Evolutionary conservation across 129 eudicot species (phyloP), one percentile per base, ranked within the genome.

Genomic region (Chrysanthemum seticuspe): DNA sequence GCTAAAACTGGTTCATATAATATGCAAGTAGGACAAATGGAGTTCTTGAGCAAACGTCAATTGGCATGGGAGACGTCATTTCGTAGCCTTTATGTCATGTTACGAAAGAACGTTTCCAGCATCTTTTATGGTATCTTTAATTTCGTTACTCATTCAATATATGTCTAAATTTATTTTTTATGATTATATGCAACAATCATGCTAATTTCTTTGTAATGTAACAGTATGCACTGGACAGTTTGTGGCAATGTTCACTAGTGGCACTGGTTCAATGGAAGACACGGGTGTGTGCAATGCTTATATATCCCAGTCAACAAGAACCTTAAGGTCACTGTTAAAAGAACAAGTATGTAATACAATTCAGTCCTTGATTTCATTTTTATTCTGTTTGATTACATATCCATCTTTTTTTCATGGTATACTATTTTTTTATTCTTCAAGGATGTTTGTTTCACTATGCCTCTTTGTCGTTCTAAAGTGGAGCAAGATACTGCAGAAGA

Each of bases 51-150:
- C 77, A 83, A 87, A 73, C 88, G 97, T 58, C 94, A 89, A 40
- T 62, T 67, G 60, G 88, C 89, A 14, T 92, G 97, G 97, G 94
- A 92, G 78, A 95, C 86, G 8, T 76, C 97, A 55, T 89, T 92
- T 57, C 93, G 97, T 36, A 86, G 95, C 82, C 89, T 92, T 62
- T 92, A 92, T 71, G 83, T 85, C 85, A 81, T 85, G 91, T 75
- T 92, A 19, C 79, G 97, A 74, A 92, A 83, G 84, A 89, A 80
- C 49, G 50, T 58, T 62, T 83, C 87, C 31, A 75, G 76, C 75
- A 48, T 92, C 6, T 92, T 92, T 68, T 92, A 92, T 68, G 97
- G 97, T 92, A 89, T 63, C 12, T 16, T 45, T 72, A 3, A 16
- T 62, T 13, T 29, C 29, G 14, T 44, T 62, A 4, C n/a, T 29